A percentile compares a stretch with the other conserved stretches of the same genome.
phyloP scores from a whole-genome alignment of 371 early-diverging fungal genomes.

The Paraphysoderma sedebokerense region DNA sequence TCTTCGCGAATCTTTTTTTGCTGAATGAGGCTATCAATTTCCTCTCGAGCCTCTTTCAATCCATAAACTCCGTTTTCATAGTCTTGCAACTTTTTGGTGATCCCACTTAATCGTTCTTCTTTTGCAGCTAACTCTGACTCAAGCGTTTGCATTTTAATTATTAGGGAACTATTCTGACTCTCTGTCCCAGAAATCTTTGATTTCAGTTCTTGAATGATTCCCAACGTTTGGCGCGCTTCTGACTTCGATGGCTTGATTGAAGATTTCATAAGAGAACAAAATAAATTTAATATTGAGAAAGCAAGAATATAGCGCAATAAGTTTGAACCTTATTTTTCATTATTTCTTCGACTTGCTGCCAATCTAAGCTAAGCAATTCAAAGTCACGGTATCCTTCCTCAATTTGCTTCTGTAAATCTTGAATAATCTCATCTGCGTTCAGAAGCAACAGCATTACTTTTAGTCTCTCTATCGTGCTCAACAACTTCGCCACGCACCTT shows the following conservation, averaged over 20 bases:
- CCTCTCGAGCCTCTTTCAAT: slow-evolving; percentile 3
- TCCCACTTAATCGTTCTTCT: no score
- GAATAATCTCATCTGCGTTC: slow-evolving; percentile 13
- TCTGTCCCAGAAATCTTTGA: background rate
- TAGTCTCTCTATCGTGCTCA: no score
- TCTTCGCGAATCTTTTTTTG: no score
- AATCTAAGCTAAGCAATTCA: slow-evolving; percentile 22
- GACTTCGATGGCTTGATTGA: background rate
- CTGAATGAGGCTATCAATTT: background rate
- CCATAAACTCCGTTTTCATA: no score
- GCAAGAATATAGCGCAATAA: background rate
- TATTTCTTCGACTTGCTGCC: slow-evolving; percentile 16
- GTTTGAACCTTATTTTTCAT: background rate
- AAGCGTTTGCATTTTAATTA: no score
- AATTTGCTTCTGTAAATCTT: slow-evolving; percentile 8
- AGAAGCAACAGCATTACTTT: no score
- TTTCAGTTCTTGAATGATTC: background rate
- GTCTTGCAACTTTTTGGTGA: no score
- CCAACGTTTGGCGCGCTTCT: background rate
- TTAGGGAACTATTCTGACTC: no score
- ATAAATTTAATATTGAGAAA: background rate
- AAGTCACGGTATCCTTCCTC: slow-evolving; percentile 17
- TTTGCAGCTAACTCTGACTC: no score
- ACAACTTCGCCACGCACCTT: no score
- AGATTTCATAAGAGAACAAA: background rate